Evolutionary conservation across 2,329 filamentous ascomycete genomes (phyloP).

Genomic region (Hypomyces rosellus): DNA sequence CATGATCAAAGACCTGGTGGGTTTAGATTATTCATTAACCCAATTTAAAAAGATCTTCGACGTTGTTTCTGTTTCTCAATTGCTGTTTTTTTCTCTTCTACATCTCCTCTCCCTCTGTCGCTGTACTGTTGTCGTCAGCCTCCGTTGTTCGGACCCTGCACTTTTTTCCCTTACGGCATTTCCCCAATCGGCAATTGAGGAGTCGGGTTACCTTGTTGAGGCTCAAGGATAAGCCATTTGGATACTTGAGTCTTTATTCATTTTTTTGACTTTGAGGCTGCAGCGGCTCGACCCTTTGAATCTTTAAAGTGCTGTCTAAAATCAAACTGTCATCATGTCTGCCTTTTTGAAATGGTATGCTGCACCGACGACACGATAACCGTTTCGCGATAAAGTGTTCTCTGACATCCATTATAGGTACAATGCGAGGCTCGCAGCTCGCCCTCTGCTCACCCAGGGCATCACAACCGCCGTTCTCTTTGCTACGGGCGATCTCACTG

Average conservation of each 20-base stretch:
- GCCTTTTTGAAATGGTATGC: constrained; percentile 9
- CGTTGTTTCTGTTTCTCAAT: neutral
- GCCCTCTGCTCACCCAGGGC: constrained; percentile 84
- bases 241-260: too few species aligned
- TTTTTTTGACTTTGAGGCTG: too few species aligned
- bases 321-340: constrained; percentile 3
- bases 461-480: constrained; percentile 89
- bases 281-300: neutral
- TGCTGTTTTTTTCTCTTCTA: neutral
- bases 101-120: neutral
- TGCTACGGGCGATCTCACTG: constrained; percentile 81
- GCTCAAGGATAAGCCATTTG: neutral
- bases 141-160: neutral
- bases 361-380: neutral
- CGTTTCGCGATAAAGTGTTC: neutral
- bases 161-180: neutral
- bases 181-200: neutral
- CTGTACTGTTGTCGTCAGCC: neutral
- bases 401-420: constrained; percentile 55
- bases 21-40: too few species aligned
- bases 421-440: constrained; percentile 70
- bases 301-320: neutral
- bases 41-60: too few species aligned
- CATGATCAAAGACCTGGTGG: too few species aligned
- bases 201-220: neutral